Evolutionary conservation across 2,329 filamentous ascomycete species (phyloP), one percentile per base, ranked within the genome.

Genomic region (Macrophomina pseudophaseolina): DNA sequence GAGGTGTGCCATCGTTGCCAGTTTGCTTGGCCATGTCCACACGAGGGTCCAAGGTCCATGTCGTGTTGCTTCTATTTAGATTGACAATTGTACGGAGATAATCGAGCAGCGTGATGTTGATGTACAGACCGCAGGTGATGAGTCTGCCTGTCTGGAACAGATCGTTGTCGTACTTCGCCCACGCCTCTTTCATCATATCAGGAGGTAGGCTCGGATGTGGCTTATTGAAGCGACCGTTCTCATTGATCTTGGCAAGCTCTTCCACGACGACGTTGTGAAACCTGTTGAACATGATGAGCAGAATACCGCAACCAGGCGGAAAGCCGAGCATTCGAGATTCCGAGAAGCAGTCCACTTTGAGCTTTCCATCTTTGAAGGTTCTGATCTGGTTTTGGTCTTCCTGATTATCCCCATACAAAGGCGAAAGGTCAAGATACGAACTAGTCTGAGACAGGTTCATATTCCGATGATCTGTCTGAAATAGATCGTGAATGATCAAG

Each of bases 191-290:
- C 16, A 76, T 74, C 35, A 75, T 69, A 48, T 70, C 75, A 64
- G 58, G 76, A 73, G 38, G 72, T 64, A 63, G 72, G 0, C 79
- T 74, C 70, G 75, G 72, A 0, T 80, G 73, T 0, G 92, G 91
- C 67, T 87, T 88, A 2, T 84, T 86, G 79, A 97, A 97, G 30
- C 91, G 87, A 16, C 88, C 89, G 58, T 88, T 87, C 72, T 97
- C 93, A 71, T 97, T 97, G 77, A 97, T 93, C 23, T 86, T 81
- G 0, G 90, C 89, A 23, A 97, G 82, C 67, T 94, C 90, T 64
- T 88, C 86, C 1, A 91, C 93, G 0, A 94, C 87, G 70, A 94
- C 86, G 78, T 97, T 97, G 79, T 97, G 94, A 79, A 95, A 95
- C 12, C 82, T 77, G 64, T 84, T 85, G 80, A 90, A 91, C 77